Evolutionary conservation across 305 asterid species (phyloP).

Genomic region (Fraxinus dipetala): DNA sequence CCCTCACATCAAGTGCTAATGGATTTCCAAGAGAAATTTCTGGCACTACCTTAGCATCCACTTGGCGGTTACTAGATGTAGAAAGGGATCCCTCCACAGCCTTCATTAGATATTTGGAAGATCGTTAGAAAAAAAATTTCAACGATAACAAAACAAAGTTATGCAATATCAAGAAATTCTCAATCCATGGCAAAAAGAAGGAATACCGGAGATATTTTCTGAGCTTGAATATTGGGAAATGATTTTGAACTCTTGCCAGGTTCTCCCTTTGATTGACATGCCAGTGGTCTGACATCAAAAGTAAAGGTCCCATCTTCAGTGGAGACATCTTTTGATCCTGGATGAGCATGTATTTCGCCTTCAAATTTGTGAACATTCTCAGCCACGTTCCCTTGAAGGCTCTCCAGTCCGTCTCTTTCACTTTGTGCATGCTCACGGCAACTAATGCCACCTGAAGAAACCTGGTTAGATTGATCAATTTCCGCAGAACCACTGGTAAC

Average conservation of each 20-base stretch:
- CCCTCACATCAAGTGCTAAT: conserved; percentile 34
- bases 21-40: conserved; percentile 49
- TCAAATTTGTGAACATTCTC: conserved; percentile 27
- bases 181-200: conserved; percentile 22
- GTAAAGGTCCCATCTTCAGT: conserved; percentile 59
- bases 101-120: conserved; percentile 38
- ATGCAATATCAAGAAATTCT: conserved; percentile 1
- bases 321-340: conserved; percentile 37
- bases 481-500: conserved; percentile 35
- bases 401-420: conserved; percentile 29
- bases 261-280: conserved; percentile 48
- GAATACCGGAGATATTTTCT: conserved; percentile 51
- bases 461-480: conserved; percentile 34
- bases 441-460: conserved; percentile 29
- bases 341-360: conserved; percentile 25
- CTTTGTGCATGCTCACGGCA: conserved; percentile 35
- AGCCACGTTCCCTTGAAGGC: conserved; percentile 22
- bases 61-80: conserved; percentile 43
- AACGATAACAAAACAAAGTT: background rate
- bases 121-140: conserved; percentile 7
- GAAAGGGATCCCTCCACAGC: conserved; percentile 48
- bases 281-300: conserved; percentile 53
- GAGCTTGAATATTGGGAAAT: conserved; percentile 44
- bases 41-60: conserved; percentile 35
- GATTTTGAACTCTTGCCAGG: conserved; percentile 35